Evolutionary conservation across 768 basidiomycete genomes (phyloP).

Genomic region (Mycena maculata): DNA sequence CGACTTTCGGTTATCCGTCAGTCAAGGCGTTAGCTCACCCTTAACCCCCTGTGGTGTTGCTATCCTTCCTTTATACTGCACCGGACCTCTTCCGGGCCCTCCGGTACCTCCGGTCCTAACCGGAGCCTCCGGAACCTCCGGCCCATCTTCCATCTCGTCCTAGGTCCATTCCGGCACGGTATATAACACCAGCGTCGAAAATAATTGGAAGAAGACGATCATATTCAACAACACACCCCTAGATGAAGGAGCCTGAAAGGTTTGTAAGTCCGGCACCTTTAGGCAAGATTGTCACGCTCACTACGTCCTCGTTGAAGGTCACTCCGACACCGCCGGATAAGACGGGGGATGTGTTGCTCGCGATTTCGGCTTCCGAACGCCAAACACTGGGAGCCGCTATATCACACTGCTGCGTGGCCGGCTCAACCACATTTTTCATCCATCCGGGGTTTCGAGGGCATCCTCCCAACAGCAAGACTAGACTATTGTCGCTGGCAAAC

Average conservation of each 20-base stretch:
- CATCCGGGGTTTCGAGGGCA: neutral
- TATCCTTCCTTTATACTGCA: no score
- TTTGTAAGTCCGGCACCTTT: no score
- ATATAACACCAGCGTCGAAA: neutral
- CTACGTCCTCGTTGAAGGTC: neutral
- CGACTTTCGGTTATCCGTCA: no score
- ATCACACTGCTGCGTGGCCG: neutral
- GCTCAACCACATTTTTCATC: neutral
- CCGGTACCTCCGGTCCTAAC: no score
- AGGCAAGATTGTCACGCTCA: neutral
- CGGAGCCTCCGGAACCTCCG: no score
- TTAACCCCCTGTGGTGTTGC: no score
- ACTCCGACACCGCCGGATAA: neutral
- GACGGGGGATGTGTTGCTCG: neutral
- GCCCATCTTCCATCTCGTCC: no score
- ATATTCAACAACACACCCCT: neutral
- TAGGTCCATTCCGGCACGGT: no score
- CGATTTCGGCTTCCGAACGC: neutral
- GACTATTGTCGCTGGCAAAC: neutral
- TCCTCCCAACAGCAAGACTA: neutral
- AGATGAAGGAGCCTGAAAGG: neutral
- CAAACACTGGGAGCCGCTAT: neutral
- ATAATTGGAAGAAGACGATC: constrained; percentile 3
- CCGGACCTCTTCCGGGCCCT: no score
- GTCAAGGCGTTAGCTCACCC: no score